phyloP scores from a whole-genome alignment of 441 rosid genomes.

The Jatropha multifida region DNA sequence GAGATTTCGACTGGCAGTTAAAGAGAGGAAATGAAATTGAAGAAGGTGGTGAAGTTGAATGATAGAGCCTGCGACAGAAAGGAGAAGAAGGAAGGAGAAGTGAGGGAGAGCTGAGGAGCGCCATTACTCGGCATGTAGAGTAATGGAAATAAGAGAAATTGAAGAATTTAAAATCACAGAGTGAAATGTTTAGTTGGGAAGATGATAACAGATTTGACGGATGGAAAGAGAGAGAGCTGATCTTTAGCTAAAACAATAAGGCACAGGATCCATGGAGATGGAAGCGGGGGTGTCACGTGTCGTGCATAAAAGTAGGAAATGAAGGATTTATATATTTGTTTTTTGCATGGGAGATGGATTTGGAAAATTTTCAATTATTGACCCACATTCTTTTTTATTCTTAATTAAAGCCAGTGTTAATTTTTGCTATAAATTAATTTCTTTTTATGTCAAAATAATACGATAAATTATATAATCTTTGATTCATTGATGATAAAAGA shows the following conservation, averaged over 20 bases:
- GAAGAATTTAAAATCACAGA: neutral
- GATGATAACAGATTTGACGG: neutral
- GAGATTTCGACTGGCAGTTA: slow-evolving; percentile 3
- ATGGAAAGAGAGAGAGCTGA: neutral
- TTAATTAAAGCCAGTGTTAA: too few relatives aligned
- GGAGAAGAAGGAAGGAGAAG: slow-evolving; percentile 17
- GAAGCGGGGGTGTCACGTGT: neutral
- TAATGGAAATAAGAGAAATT: neutral
- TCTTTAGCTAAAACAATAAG: neutral
- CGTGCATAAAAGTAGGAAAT: too few relatives aligned
- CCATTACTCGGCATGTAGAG: slow-evolving; percentile 26
- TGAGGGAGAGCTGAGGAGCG: slow-evolving; percentile 35
- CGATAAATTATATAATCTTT: too few relatives aligned
- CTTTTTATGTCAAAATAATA: too few relatives aligned
- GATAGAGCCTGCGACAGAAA: slow-evolving; percentile 8
- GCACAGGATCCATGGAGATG: neutral
- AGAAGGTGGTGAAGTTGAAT: slow-evolving; percentile 13
- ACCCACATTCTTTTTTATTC: too few relatives aligned
- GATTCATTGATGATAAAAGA: too few relatives aligned
- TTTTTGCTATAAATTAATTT: too few relatives aligned
- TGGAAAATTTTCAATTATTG: too few relatives aligned
- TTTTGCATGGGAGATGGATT: too few relatives aligned
- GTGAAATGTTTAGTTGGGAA: neutral
- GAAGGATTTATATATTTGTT: too few relatives aligned
- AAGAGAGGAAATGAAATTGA: slow-evolving; percentile 14